These are phyloP conservation scores for Clitopilus passeckerianus DNA, from an alignment of 768 basidiomycete species.

Conservation along the genomic window DNA sequence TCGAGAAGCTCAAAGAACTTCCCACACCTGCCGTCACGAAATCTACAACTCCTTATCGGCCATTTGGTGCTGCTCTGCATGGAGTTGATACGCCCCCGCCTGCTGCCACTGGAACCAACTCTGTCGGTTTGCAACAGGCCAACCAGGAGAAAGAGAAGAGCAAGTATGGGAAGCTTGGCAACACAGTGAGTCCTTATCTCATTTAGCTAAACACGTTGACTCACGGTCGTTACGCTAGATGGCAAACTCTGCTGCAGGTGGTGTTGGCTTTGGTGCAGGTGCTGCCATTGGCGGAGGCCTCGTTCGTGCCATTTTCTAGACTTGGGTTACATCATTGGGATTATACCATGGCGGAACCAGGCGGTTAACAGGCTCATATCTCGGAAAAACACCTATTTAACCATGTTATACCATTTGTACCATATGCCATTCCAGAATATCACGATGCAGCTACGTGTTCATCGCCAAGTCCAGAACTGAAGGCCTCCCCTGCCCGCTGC, in stretches of 20 bases:
- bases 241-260: constrained; percentile 61
- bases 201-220: background rate
- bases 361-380: background rate
- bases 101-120: constrained; percentile 3
- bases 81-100: constrained; percentile 28
- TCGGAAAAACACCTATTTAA: background rate
- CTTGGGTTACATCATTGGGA: background rate
- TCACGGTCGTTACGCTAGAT: constrained; percentile 24
- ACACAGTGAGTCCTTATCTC: constrained; percentile 39
- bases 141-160: constrained; percentile 44
- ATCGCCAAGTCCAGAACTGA: background rate
- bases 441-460: background rate
- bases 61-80: constrained; percentile 40
- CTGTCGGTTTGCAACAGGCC: constrained; percentile 33
- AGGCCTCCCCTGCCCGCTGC: no score
- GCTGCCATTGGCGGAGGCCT: constrained; percentile 29
- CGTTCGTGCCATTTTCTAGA: constrained; percentile 27
- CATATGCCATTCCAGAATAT: background rate
- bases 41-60: constrained; percentile 29
- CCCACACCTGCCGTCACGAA: constrained; percentile 8
- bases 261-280: constrained; percentile 69
- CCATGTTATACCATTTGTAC: background rate
- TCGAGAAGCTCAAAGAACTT: constrained; percentile 42
- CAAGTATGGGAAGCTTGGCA: constrained; percentile 52
- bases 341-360: background rate